phyloP scores from a whole-genome alignment of 768 basidiomycete species.

The Rhizopogon vinicolor region DNA sequence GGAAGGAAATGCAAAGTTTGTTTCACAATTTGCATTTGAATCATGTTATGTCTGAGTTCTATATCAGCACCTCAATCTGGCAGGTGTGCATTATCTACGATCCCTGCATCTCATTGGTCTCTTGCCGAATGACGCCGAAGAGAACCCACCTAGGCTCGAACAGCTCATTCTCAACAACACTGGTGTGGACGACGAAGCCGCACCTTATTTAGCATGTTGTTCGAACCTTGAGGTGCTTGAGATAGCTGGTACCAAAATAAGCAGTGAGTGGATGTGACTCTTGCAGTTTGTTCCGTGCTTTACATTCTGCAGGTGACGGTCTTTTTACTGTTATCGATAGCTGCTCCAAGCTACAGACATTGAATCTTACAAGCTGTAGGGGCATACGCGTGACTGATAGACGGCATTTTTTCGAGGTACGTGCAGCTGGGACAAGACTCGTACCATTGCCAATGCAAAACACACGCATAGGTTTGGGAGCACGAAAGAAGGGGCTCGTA shows the following conservation, averaged over 20 bases:
- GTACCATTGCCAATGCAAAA: not conserved
- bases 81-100: slow-evolving; percentile 44
- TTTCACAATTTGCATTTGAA: not conserved
- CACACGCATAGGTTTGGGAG: slow-evolving; percentile 19
- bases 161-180: slow-evolving; percentile 57
- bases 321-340: slow-evolving; percentile 54
- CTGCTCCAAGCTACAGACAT: slow-evolving; percentile 45
- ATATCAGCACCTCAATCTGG: slow-evolving; percentile 52
- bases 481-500: slow-evolving; percentile 8
- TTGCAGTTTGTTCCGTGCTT: not conserved
- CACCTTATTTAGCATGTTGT: slow-evolving; percentile 50
- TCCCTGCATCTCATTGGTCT: slow-evolving; percentile 51
- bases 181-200: slow-evolving; percentile 52
- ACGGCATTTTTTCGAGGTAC: slow-evolving; percentile 63
- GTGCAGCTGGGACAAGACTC: not conserved
- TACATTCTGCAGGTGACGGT: slow-evolving; percentile 39
- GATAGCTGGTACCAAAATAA: slow-evolving; percentile 55
- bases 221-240: slow-evolving; percentile 41
- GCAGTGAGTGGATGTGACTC: slow-evolving; percentile 35
- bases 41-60: not conserved
- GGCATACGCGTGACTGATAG: slow-evolving; percentile 55
- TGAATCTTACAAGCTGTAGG: slow-evolving; percentile 66
- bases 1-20: slow-evolving; percentile 57
- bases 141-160: slow-evolving; percentile 34
- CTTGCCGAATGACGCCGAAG: slow-evolving; percentile 14